Base-by-base conservation (phyloP, 257 asterid species). In the Eustoma russellianum region DNA sequence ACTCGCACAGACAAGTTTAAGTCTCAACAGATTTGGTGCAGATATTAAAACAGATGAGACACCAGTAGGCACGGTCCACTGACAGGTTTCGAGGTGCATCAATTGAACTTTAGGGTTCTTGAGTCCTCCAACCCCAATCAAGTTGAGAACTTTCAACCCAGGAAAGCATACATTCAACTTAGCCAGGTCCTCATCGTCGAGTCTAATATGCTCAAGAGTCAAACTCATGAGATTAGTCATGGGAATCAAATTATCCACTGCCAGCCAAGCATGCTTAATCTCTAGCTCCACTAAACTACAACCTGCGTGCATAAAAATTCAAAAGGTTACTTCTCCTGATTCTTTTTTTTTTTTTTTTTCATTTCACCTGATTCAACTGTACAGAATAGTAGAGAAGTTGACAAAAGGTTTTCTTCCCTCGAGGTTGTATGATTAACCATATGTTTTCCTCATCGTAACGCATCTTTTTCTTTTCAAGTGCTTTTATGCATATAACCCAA, bases 41-140 rank as follows among this genome's bases (percentile, higher is more conserved):
- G 61, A 24, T 59, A 87, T 52, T 14, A 77, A 66, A 56, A 79
- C 52, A n/a, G 93, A 83, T 44, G n/a, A 57, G 1, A 87, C 87
- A 54, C 85, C 93, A 63, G 76, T 78, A 12, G 93, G 77, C 61
- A 83, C 64, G 8, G 78, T 66, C 92, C 94, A 83, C 33, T 59
- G 67, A 63, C 85, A 79, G 46, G 77, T 70, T 77, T 58, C 70
- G 28, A 87, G 89, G 69, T 74, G 78, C 65, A 59, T 53, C 52
- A 83, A 73, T 62, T 75, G 76, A 64, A 87, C 40, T 55, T 17
- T 71, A 56, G 96, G 96, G 14, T 87, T 92, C 69, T 77, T 83
- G 59, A 87, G 86, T 33, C 94, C 92, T 68, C 89, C 93, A 33
- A 87, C 94, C 24, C 89, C 96, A 33, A 79, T 79, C 62, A 87